These are phyloP conservation scores for Ephemerocybe angulata DNA, from an alignment of 768 basidiomycete species.

Conservation along the genomic window DNA sequence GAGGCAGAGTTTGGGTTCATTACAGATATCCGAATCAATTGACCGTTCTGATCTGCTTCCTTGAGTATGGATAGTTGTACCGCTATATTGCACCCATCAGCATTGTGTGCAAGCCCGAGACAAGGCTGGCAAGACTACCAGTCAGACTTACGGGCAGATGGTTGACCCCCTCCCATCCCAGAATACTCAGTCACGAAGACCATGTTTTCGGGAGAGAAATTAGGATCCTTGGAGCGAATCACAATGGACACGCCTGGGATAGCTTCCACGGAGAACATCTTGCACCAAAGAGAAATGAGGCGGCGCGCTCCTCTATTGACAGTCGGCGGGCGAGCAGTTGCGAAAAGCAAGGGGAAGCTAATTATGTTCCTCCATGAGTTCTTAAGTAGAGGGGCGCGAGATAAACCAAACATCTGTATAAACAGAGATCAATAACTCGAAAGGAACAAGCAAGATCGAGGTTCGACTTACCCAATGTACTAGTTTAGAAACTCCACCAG, in stretches of 20 bases:
- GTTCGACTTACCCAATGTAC: neutral
- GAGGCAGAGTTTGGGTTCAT: neutral
- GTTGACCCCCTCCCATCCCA: neutral
- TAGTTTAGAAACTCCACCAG: neutral
- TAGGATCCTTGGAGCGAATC: constrained; percentile 3
- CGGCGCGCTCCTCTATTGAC: neutral
- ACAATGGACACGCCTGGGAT: constrained; percentile 2
- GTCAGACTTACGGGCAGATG: neutral
- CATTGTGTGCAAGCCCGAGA: neutral
- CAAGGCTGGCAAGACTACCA: neutral
- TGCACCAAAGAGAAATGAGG: neutral
- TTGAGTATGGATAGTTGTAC: constrained; percentile 1
- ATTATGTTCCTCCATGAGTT: neutral
- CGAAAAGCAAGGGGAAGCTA: neutral
- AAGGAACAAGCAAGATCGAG: neutral
- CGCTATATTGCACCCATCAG: neutral
- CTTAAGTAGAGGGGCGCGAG: neutral
- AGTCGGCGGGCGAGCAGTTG: neutral
- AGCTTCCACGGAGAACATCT: constrained; percentile 1
- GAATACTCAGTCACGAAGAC: constrained; percentile 1
- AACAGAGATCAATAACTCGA: neutral
- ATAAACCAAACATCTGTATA: constrained; percentile 2
- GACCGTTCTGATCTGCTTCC: constrained; percentile 1
- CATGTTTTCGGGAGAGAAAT: constrained; percentile 2
- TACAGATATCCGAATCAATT: constrained; percentile 1